These are phyloP conservation scores for Copromyces sp. DNA, from an alignment of 495 filamentous ascomycete species.

Conservation along the genomic window DNA sequence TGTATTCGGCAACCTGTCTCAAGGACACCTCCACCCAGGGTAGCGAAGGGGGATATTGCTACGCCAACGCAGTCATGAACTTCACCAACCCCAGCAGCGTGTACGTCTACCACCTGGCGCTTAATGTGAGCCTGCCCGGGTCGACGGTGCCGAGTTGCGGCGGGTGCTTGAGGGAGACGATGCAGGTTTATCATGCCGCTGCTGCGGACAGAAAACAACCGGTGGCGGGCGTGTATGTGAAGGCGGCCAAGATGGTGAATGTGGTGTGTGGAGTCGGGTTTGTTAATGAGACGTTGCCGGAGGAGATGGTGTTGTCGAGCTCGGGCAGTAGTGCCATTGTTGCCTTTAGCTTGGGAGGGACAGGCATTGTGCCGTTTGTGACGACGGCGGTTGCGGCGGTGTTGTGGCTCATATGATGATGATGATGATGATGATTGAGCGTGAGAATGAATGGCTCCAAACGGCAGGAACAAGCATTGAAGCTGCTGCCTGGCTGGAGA, in stretches of 20 bases:
- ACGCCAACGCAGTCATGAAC: constrained; percentile 78
- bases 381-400: background rate
- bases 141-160: constrained; percentile 56
- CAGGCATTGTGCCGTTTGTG: background rate
- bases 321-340: background rate
- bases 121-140: constrained; percentile 58
- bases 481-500: background rate
- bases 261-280: constrained; percentile 52
- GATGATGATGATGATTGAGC: background rate
- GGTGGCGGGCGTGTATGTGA: constrained; percentile 48
- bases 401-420: background rate
- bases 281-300: constrained; percentile 49
- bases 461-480: background rate
- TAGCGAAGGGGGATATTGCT: constrained; percentile 45
- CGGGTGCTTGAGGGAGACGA: constrained; percentile 57
- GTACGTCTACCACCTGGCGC: constrained; percentile 74
- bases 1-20: constrained; percentile 74
- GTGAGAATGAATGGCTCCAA: background rate
- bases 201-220: constrained; percentile 49
- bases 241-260: constrained; percentile 57
- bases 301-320: constrained; percentile 11
- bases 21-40: constrained; percentile 36
- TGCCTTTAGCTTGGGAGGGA: background rate
- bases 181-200: constrained; percentile 55
- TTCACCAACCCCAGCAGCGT: constrained; percentile 51